Base-by-base conservation (phyloP, 2,329 filamentous ascomycete species). In the Aspergillus vadensis region DNA sequence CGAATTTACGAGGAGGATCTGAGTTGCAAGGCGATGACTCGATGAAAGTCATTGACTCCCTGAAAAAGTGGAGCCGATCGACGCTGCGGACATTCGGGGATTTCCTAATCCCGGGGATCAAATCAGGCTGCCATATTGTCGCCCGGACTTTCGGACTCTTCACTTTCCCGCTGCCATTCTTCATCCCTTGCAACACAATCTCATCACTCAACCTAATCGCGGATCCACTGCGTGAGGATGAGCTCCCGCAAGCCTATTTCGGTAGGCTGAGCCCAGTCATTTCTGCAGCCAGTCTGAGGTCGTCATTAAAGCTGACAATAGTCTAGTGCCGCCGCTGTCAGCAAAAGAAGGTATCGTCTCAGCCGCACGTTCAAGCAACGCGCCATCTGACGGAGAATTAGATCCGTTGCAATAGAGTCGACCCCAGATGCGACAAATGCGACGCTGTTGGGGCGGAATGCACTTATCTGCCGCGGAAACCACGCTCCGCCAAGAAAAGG, bases 371-470 rank as follows among this genome's bases (percentile, higher is more conserved):
- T 9, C 36, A 4, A 15, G 23, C 23, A 15, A 17, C 6, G n/a
- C 43, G 21, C 8, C 9, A 12, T 50, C 32, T 63, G 39, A 61
- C 44, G 21, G 27, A 14, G 19, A 19, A 4, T 14, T 60, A 68
- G 66, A 67, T 66, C 57, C 63, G 65, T 21, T 68, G 66, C 56
- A 63, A 68, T 52, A 59, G 60, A 38, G 57, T 55, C 30, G 55
- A 59, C 30, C 66, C 66, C 4, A 51, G 50, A 57, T 68, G 66
- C 52, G 62, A 68, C 49, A 68, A 63, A 57, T 68, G 66, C 49
- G 52, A 63, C 27, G 36, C 61, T 19, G 43, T 52, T 9, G 58
- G 58, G 8, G 55, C 38, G 7, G 51, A 62, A 30, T 68, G 66
- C 48, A 32, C 47, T 2, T 68, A 68, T 38, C 23, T 61, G n/a